phyloP scores from a whole-genome alignment of 116 monocot species.

The Iris pallida region DNA sequence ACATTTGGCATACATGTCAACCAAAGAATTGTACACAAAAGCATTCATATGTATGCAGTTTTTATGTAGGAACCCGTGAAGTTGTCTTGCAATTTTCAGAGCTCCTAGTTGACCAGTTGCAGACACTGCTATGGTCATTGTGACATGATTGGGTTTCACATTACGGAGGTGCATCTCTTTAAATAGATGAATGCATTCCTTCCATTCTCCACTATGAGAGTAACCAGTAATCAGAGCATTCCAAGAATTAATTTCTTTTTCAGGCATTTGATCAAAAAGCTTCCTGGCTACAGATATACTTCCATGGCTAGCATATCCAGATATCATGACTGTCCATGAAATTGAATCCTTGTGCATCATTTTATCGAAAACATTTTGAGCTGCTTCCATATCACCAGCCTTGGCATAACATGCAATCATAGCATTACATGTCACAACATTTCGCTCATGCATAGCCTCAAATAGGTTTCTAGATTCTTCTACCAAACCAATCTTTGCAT shows the following conservation, averaged over 20 bases:
- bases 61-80: slow-evolving; percentile 32
- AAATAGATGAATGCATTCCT: slow-evolving; percentile 22
- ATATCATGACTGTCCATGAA: slow-evolving; percentile 33
- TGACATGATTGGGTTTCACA: slow-evolving; percentile 29
- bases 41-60: slow-evolving; percentile 13
- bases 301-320: slow-evolving; percentile 26
- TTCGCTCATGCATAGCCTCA: slow-evolving; percentile 9
- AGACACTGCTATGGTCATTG: slow-evolving; percentile 35
- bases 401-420: slow-evolving; percentile 35
- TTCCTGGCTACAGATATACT: slow-evolving; percentile 16
- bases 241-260: slow-evolving; percentile 27
- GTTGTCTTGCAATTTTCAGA: slow-evolving; percentile 23
- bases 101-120: slow-evolving; percentile 32
- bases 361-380: slow-evolving; percentile 22
- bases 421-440: slow-evolving; percentile 30
- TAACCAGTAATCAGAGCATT: slow-evolving; percentile 29
- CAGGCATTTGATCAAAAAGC: slow-evolving; percentile 25
- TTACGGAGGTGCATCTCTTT: slow-evolving; percentile 15
- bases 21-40: slow-evolving; percentile 34
- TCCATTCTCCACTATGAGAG: slow-evolving; percentile 28
- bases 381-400: slow-evolving; percentile 22
- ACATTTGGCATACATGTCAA: slow-evolving; percentile 54
- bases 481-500: slow-evolving; percentile 26
- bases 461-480: slow-evolving; percentile 20
- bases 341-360: slow-evolving; percentile 30